These are phyloP conservation scores for Orychophragmus violaceus DNA, from an alignment of 345 rosid genomes.

Conservation along the genomic window DNA sequence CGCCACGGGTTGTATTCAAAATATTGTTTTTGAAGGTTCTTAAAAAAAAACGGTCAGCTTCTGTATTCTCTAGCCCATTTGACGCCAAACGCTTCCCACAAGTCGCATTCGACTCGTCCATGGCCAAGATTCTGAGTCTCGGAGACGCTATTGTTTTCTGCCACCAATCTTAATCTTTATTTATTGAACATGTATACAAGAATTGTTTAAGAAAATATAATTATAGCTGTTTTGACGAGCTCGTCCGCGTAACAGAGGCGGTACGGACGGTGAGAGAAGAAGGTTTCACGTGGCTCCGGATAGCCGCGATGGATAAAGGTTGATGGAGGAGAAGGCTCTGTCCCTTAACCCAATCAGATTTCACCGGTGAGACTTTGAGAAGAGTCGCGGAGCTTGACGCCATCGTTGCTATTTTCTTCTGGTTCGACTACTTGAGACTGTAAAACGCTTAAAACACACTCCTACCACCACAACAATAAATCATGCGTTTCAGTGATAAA, in stretches of 20 bases:
- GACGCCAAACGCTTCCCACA: constrained; percentile 92
- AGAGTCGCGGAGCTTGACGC: constrained; percentile 64
- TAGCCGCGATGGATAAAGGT: constrained; percentile 41
- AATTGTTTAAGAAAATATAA: too few species aligned
- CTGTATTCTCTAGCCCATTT: constrained; percentile 87
- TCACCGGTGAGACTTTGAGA: constrained; percentile 67
- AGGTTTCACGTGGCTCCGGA: constrained; percentile 33
- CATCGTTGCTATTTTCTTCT: constrained; percentile 41
- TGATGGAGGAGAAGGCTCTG: constrained; percentile 47
- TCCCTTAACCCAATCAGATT: constrained; percentile 76
- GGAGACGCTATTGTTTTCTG: constrained; percentile 91
- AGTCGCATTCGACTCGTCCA: constrained; percentile 97
- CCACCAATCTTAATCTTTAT: neutral
- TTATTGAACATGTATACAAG: neutral
- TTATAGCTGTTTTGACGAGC: constrained; percentile 90
- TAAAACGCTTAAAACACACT: neutral
- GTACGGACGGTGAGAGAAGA: constrained; percentile 59
- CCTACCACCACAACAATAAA: neutral
- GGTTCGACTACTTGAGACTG: neutral
- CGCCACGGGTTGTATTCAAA: too few species aligned
- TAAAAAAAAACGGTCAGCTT: constrained; percentile 93
- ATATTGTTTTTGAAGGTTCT: too few species aligned
- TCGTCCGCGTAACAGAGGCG: constrained; percentile 76
- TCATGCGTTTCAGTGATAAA: neutral
- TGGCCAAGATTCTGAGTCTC: constrained; percentile 89